These are phyloP conservation scores for Phytopythium chamaehyphon DNA, from an alignment of 352 stramenopile genomes.

Conservation along the genomic window DNA sequence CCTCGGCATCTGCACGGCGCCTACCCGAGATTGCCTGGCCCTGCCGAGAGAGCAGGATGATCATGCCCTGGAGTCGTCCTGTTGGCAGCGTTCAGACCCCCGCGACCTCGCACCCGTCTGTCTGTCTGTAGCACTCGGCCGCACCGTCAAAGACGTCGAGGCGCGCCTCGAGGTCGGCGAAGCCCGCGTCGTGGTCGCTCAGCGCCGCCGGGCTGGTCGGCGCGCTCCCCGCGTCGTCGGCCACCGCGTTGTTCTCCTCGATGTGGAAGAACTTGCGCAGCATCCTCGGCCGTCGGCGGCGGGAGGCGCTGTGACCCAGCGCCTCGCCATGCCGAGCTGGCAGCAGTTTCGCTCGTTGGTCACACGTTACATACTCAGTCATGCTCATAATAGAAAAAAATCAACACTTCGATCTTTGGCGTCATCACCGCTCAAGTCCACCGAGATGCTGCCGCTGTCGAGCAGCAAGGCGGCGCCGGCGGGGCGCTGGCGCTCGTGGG, in stretches of 20 bases:
- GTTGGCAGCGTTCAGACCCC: neutral
- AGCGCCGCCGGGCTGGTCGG: neutral
- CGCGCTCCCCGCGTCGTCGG: neutral
- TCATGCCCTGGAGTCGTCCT: constrained; percentile 34
- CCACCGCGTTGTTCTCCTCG: constrained; percentile 12
- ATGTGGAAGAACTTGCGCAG: constrained; percentile 54
- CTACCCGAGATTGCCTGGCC: constrained; percentile 56
- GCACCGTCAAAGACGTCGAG: constrained; percentile 42
- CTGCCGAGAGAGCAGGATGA: constrained; percentile 47
- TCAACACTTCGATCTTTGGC: neutral
- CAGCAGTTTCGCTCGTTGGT: no score
- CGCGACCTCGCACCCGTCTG: no score
- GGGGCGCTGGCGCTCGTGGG: constrained; percentile 9
- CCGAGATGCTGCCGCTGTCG: constrained; percentile 24
- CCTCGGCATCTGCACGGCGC: neutral
- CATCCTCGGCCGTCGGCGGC: constrained; percentile 23
- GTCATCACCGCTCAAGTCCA: neutral
- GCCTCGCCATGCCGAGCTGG: no score
- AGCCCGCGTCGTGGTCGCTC: constrained; percentile 12
- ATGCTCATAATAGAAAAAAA: neutral
- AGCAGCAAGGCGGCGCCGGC: constrained; percentile 12
- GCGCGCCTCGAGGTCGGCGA: constrained; percentile 20
- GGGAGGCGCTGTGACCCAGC: no score
- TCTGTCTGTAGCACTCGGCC: no score
- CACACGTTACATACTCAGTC: neutral